phyloP scores from a whole-genome alignment of 2,329 filamentous ascomycete genomes.

The Sclerotinia trifoliorum region DNA sequence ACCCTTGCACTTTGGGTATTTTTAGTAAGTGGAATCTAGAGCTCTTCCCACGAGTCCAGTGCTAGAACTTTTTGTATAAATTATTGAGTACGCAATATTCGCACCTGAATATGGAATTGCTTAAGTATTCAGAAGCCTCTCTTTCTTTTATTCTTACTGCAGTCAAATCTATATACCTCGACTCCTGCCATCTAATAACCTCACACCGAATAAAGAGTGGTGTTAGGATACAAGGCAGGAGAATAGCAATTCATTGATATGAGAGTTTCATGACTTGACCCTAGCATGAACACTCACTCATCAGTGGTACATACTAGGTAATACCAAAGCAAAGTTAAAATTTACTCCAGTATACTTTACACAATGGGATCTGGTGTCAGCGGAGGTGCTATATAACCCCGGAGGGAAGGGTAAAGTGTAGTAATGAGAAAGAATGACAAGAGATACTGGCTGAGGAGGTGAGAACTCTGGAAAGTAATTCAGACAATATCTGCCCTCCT shows the following conservation, averaged over 20 bases:
- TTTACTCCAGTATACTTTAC: not conserved
- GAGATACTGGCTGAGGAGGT: not conserved
- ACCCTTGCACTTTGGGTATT: not conserved
- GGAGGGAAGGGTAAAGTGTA: not conserved
- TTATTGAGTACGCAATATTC: not conserved
- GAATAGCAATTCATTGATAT: conserved; percentile 51
- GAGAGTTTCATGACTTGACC: conserved; percentile 40
- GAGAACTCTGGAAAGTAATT: not conserved
- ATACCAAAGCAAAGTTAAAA: not conserved
- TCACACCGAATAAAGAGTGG: conserved; percentile 52
- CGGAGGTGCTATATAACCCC: not conserved
- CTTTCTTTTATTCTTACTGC: not conserved
- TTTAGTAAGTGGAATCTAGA: not conserved
- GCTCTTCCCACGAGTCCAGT: not conserved
- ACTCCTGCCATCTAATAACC: conserved; percentile 72
- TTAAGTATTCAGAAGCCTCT: not conserved
- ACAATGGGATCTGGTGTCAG: not conserved
- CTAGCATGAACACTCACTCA: conserved; percentile 32
- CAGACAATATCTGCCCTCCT: not conserved
- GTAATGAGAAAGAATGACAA: not conserved
- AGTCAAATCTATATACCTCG: not conserved
- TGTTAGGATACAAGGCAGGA: conserved; percentile 70
- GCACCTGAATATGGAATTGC: not conserved
- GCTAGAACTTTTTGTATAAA: not conserved
- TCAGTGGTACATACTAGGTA: conserved; percentile 24